Percentiles rank a stretch among this genome's conserved stretches.
Evolutionary conservation across 2,329 filamentous ascomycete genomes (phyloP).

Genomic region (Fusarium graminum): DNA sequence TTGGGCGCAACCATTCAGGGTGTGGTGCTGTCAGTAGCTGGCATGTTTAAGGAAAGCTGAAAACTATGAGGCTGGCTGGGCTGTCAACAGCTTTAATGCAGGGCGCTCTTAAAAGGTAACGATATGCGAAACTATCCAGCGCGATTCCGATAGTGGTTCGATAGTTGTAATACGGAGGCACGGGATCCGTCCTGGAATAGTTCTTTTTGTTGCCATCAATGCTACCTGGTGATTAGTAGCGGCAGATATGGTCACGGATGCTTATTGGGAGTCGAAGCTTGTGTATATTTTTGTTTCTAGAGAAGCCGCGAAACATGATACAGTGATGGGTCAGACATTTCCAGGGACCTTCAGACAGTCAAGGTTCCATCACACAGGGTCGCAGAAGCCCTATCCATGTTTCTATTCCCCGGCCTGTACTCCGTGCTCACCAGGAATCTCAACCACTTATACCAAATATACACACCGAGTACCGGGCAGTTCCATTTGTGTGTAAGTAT

Average conservation of each 20-base stretch:
- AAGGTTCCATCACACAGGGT: background rate
- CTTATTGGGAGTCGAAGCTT: background rate
- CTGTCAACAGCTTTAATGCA: conserved; percentile 3
- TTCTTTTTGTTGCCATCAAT: background rate
- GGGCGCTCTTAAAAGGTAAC: conserved; percentile 8
- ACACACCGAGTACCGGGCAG: conserved; percentile 1
- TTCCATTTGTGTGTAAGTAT: conserved; percentile 1
- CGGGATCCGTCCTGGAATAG: background rate
- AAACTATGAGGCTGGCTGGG: conserved; percentile 21
- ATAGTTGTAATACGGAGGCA: background rate
- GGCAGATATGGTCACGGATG: conserved; percentile 1
- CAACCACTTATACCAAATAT: background rate
- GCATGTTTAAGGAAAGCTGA: conserved; percentile 24
- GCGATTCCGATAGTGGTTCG: background rate
- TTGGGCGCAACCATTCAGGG: conserved; percentile 1
- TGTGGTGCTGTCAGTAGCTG: conserved; percentile 10
- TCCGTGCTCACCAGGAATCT: too few species aligned
- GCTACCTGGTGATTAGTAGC: background rate
- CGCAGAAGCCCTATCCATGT: background rate
- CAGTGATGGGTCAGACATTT: background rate
- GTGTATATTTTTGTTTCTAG: background rate
- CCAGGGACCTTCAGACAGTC: background rate
- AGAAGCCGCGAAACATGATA: background rate
- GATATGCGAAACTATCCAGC: background rate
- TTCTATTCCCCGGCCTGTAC: background rate